phyloP scores from a whole-genome alignment of 257 asterid species.

The Leptodermis oblonga region DNA sequence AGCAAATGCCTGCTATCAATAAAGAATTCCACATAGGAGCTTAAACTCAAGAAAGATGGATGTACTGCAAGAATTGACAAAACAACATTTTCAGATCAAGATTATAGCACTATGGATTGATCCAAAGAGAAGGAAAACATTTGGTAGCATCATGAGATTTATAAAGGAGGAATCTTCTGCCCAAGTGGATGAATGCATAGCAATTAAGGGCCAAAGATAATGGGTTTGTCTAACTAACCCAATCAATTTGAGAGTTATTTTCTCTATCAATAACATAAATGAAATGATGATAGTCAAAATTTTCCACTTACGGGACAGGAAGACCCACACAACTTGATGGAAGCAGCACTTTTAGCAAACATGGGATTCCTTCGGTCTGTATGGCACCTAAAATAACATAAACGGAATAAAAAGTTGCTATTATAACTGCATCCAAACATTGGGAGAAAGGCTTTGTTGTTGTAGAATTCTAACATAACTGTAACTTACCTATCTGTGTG shows the following conservation, averaged over 20 bases:
- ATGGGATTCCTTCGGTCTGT: conserved; percentile 98
- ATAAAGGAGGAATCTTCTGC: too few species aligned
- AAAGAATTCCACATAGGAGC: too few species aligned
- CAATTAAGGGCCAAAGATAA: not conserved
- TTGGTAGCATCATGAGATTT: too few species aligned
- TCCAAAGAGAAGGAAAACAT: too few species aligned
- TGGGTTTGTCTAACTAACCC: not conserved
- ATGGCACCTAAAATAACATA: conserved; percentile 63
- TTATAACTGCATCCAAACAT: too few species aligned
- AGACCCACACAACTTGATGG: conserved; percentile 84
- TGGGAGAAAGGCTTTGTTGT: too few species aligned
- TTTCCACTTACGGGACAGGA: conserved; percentile 68
- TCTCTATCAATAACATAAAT: conserved; percentile 1
- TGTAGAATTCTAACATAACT: conserved; percentile 10
- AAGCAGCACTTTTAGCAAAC: conserved; percentile 81
- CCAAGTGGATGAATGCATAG: not conserved
- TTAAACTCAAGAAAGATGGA: too few species aligned
- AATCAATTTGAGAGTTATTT: not conserved
- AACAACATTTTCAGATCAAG: too few species aligned
- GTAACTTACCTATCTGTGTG: conserved; percentile 78
- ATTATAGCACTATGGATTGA: too few species aligned
- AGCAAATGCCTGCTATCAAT: too few species aligned
- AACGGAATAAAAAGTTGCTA: conserved; percentile 2
- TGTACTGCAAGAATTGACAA: too few species aligned
- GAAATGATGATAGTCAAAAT: conserved; percentile 10